Conservation (phyloP, 1,284 basidiomycete genomes). For the Melampsora abietis-canadensis region DNA sequence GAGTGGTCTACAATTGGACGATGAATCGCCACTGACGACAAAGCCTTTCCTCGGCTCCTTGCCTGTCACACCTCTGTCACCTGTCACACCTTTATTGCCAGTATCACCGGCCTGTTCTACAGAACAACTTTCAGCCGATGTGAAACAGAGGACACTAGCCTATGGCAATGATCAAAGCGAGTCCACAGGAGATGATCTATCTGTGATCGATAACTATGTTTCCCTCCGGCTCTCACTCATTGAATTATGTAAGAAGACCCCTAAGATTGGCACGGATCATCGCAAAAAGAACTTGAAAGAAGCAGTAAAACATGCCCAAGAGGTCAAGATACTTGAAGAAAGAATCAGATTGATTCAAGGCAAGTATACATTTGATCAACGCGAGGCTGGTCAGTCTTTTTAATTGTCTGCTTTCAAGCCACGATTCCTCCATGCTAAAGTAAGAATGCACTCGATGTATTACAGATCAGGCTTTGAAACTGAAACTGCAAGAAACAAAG, state of each 20-base stretch:
- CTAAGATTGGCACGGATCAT: constrained; percentile 20
- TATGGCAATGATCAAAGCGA: constrained; percentile 1
- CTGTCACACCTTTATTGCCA: neutral
- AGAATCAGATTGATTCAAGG: constrained; percentile 38
- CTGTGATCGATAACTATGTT: constrained; percentile 34
- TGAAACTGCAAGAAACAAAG: constrained; percentile 37
- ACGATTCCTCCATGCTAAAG: neutral
- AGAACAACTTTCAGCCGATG: neutral
- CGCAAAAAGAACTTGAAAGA: constrained; percentile 40
- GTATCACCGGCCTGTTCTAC: neutral
- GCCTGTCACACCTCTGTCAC: neutral
- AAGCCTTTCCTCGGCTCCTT: neutral
- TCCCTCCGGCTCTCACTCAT: constrained; percentile 38
- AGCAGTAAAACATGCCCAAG: constrained; percentile 28
- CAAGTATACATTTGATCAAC: constrained; percentile 39
- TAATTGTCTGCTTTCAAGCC: neutral
- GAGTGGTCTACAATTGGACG: neutral
- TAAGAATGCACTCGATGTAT: neutral
- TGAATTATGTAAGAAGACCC: constrained; percentile 28
- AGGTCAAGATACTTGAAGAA: constrained; percentile 37
- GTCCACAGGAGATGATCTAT: neutral
- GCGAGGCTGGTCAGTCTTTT: constrained; percentile 30
- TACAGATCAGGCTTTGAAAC: constrained; percentile 36
- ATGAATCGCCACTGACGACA: neutral
- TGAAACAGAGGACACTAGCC: constrained; percentile 11